These are phyloP conservation scores for Sanguinoderma infundibulare DNA, from an alignment of 1,284 basidiomycete species.

Conservation along the genomic window DNA sequence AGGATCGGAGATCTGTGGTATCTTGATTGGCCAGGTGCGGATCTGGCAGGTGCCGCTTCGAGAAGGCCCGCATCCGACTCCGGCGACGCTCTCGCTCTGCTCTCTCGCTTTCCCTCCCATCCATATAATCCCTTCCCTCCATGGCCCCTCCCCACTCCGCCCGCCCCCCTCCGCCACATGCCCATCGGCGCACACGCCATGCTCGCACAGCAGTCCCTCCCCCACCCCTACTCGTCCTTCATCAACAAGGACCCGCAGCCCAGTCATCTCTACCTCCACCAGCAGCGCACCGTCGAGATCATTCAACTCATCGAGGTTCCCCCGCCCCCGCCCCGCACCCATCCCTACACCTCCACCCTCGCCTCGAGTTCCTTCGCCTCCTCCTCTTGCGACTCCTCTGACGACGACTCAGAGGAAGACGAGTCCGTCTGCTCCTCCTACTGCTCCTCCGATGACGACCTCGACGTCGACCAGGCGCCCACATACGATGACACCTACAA, in stretches of 20 bases:
- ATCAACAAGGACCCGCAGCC: conserved; percentile 41
- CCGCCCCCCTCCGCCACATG: conserved; percentile 13
- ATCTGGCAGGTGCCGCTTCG: conserved; percentile 28
- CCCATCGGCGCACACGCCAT: conserved; percentile 28
- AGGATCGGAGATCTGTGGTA: conserved; percentile 28
- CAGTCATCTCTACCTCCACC: conserved; percentile 52
- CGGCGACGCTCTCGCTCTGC: conserved; percentile 7
- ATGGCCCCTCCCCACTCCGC: conserved; percentile 13
- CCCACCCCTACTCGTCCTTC: conserved; percentile 36
- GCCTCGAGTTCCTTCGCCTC: conserved; percentile 42
- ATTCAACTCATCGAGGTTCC: conserved; percentile 75
- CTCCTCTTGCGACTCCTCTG: conserved; percentile 41
- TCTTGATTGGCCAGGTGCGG: conserved; percentile 32
- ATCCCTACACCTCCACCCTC: conserved; percentile 39
- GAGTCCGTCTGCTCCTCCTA: conserved; percentile 59
- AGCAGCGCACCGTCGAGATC: conserved; percentile 62
- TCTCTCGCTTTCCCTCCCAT: conserved; percentile 19
- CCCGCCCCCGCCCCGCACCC: conserved; percentile 55
- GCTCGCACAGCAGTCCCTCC: conserved; percentile 28
- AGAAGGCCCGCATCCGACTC: conserved; percentile 16
- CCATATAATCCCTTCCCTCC: conserved; percentile 28
- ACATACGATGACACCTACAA: conserved; percentile 56
- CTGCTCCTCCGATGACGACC: conserved; percentile 61
- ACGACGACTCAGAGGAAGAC: conserved; percentile 43
- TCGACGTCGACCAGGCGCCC: conserved; percentile 33